Percentiles rank a stretch among this genome's conserved stretches.
phyloP scores from a whole-genome alignment of 2,329 filamentous ascomycete genomes.

The Alternaria gaisen region DNA sequence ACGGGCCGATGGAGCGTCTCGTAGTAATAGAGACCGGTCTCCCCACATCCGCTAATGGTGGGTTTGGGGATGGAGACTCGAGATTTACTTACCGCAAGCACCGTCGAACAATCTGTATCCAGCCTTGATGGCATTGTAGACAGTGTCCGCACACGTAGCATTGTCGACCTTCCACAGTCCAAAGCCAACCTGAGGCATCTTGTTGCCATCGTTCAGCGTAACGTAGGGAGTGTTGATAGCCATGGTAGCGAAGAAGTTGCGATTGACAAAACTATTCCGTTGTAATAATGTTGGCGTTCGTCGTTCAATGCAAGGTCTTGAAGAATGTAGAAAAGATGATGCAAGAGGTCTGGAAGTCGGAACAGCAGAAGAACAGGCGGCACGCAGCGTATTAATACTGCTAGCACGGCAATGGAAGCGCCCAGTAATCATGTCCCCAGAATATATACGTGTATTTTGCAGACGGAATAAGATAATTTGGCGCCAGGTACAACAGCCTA shows the following conservation, averaged over 20 bases:
- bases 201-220: slow-evolving; percentile 48
- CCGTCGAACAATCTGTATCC: slow-evolving; percentile 51
- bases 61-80: not conserved
- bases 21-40: not conserved
- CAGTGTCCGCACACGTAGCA: slow-evolving; percentile 40
- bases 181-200: slow-evolving; percentile 49
- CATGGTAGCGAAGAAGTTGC: slow-evolving; percentile 36
- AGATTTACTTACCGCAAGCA: slow-evolving; percentile 44
- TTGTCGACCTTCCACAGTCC: slow-evolving; percentile 50
- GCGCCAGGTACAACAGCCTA: slow-evolving; percentile 22
- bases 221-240: slow-evolving; percentile 39
- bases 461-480: slow-evolving; percentile 24
- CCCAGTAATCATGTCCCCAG: slow-evolving; percentile 30
- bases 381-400: slow-evolving; percentile 36
- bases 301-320: slow-evolving; percentile 14
- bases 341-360: slow-evolving; percentile 15
- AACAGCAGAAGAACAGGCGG: slow-evolving; percentile 20
- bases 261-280: slow-evolving; percentile 12
- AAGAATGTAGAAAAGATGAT: slow-evolving; percentile 14
- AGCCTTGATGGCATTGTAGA: slow-evolving; percentile 50
- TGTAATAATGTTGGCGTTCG: slow-evolving; percentile 11
- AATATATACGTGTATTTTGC: slow-evolving; percentile 14
- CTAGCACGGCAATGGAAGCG: slow-evolving; percentile 23
- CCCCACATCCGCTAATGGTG: not conserved
- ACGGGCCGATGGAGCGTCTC: slow-evolving; percentile 12